Conservation (phyloP, 305 asterid genomes). For the Salvia sclarea region DNA sequence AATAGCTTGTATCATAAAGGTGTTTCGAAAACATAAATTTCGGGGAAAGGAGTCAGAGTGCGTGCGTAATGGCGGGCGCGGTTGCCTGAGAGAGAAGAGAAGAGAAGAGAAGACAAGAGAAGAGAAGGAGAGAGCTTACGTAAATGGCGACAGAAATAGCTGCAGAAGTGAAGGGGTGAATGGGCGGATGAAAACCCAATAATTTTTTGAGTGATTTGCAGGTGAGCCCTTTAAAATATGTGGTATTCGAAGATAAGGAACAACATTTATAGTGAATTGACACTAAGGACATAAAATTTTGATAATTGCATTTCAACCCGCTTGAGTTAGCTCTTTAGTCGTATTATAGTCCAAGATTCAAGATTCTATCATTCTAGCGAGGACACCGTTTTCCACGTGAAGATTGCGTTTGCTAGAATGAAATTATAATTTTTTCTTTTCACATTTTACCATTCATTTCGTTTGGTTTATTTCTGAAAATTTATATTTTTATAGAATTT, state of each 20-base stretch:
- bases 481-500: too few species aligned
- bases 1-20: neutral
- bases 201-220: slow-evolving; percentile 9
- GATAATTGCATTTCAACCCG: neutral
- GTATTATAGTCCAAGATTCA: too few species aligned
- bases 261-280: neutral
- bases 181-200: slow-evolving; percentile 20
- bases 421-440: too few species aligned
- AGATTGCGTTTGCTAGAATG: too few species aligned
- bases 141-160: slow-evolving; percentile 23
- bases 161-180: slow-evolving; percentile 26
- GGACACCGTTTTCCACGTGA: too few species aligned
- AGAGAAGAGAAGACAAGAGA: slow-evolving; percentile 1
- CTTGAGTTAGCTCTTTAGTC: too few species aligned
- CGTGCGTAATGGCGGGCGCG: neutral
- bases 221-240: neutral
- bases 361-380: too few species aligned
- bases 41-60: neutral
- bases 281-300: neutral
- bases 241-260: slow-evolving; percentile 1
- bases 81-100: neutral
- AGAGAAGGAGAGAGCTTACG: slow-evolving; percentile 23
- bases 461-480: too few species aligned
- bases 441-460: too few species aligned
- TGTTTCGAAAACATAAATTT: neutral